These are phyloP conservation scores for Russula sp. DNA, from an alignment of 768 basidiomycete genomes.

Conservation along the genomic window DNA sequence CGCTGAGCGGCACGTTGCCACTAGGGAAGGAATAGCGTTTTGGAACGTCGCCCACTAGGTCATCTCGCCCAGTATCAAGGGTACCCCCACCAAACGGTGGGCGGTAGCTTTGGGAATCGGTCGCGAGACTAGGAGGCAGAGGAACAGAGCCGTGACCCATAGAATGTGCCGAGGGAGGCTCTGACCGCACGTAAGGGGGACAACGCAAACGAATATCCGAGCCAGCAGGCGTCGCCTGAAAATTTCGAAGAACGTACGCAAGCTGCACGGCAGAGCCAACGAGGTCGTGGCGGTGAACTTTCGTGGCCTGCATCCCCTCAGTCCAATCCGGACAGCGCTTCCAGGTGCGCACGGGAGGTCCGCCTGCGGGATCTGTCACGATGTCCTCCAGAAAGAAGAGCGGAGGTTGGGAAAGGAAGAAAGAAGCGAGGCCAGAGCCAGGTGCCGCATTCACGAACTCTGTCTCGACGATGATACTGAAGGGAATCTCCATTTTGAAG, in stretches of 20 bases:
- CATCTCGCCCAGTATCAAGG: slow-evolving; percentile 3
- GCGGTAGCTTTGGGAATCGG: slow-evolving; percentile 13
- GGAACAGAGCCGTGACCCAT: neutral
- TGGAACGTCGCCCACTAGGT: neutral
- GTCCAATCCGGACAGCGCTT: slow-evolving; percentile 69
- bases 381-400: slow-evolving; percentile 57
- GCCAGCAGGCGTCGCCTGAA: slow-evolving; percentile 5
- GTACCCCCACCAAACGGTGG: slow-evolving; percentile 11
- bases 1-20: slow-evolving; percentile 6
- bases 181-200: slow-evolving; percentile 15
- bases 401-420: slow-evolving; percentile 61
- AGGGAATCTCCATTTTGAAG: slow-evolving; percentile 83
- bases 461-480: slow-evolving; percentile 50
- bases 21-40: slow-evolving; percentile 16
- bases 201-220: slow-evolving; percentile 19
- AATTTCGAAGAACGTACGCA: slow-evolving; percentile 40
- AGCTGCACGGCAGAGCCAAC: slow-evolving; percentile 57
- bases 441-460: slow-evolving; percentile 49
- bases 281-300: slow-evolving; percentile 54
- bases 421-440: slow-evolving; percentile 51
- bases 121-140: neutral
- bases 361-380: slow-evolving; percentile 27
- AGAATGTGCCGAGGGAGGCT: slow-evolving; percentile 7
- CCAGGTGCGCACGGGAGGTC: slow-evolving; percentile 42
- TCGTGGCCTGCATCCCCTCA: slow-evolving; percentile 59